These are phyloP conservation scores for Metschnikowia matae DNA, from an alignment of 805 yeast genomes.

Conservation along the genomic window DNA sequence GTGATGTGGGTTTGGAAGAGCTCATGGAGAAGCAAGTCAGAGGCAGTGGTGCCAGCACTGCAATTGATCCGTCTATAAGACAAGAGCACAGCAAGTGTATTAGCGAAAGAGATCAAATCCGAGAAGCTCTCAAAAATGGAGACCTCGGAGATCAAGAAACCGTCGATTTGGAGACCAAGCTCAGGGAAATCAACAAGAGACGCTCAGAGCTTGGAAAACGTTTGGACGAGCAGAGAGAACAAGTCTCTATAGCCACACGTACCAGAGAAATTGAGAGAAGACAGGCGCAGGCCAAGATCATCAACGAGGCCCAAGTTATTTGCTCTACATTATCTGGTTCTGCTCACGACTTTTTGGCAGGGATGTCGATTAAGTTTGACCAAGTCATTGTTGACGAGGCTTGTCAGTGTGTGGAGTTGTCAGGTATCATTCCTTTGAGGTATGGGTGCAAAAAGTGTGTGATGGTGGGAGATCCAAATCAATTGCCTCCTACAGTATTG, in stretches of 20 bases:
- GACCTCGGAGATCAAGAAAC: conserved; percentile 38
- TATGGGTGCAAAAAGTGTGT: conserved; percentile 89
- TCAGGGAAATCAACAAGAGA: conserved; percentile 54
- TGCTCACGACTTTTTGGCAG: conserved; percentile 81
- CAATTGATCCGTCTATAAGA: conserved; percentile 47
- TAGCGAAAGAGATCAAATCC: conserved; percentile 52
- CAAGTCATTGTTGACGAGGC: conserved; percentile 96
- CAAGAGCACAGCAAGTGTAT: conserved; percentile 50
- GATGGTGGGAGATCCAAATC: conserved; percentile 99
- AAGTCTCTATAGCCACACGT: conserved; percentile 61
- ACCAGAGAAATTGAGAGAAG: conserved; percentile 75
- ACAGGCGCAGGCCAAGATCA: conserved; percentile 65
- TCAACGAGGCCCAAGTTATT: conserved; percentile 74
- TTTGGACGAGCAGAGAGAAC: conserved; percentile 77
- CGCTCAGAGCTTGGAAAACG: conserved; percentile 68
- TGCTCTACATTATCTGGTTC: conserved; percentile 93
- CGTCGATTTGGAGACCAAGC: conserved; percentile 43
- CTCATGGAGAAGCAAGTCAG: conserved; percentile 63
- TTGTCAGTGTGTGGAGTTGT: conserved; percentile 91
- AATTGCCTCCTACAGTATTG: conserved; percentile 92
- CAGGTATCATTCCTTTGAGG: conserved; percentile 85
- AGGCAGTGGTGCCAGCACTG: conserved; percentile 31
- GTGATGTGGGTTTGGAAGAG: conserved; percentile 81
- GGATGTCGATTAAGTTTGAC: conserved; percentile 72
- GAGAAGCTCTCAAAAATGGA: conserved; percentile 34